Conservation (phyloP, 1,139 yeast species). For the Magnusiomyces suaveolens region DNA sequence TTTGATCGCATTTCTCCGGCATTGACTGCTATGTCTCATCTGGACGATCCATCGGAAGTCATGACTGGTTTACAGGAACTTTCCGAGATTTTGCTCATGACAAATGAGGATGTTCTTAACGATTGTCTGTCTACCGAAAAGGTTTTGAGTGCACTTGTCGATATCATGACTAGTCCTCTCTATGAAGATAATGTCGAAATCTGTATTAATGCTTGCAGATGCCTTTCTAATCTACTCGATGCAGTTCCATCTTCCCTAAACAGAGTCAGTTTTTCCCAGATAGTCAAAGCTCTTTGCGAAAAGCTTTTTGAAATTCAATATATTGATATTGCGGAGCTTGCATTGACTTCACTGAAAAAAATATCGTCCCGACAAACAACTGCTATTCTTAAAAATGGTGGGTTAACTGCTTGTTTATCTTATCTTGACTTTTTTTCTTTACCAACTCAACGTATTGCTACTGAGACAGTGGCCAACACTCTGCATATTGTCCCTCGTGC, state of each 20-base stretch:
- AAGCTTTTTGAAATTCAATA: constrained; percentile 67
- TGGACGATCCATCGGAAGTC: constrained; percentile 39
- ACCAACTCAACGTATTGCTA: constrained; percentile 80
- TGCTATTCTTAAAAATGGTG: constrained; percentile 40
- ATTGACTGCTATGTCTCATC: constrained; percentile 27
- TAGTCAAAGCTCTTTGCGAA: constrained; percentile 55
- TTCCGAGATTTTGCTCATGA: constrained; percentile 32
- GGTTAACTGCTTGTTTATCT: constrained; percentile 57
- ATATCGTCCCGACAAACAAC: constrained; percentile 32
- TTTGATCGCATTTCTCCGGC: constrained; percentile 24
- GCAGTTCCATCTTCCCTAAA: constrained; percentile 59
- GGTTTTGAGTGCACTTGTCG: constrained; percentile 48
- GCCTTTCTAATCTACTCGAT: constrained; percentile 73
- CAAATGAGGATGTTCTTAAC: constrained; percentile 30
- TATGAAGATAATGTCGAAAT: constrained; percentile 64
- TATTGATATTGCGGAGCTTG: constrained; percentile 90
- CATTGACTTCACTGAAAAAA: constrained; percentile 45
- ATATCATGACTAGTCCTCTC: constrained; percentile 48
- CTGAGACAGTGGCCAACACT: constrained; percentile 68
- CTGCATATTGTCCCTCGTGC: constrained; percentile 43
- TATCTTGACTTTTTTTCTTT: constrained; percentile 81
- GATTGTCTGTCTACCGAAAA: constrained; percentile 48
- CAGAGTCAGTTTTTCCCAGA: constrained; percentile 56
- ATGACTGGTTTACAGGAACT: constrained; percentile 35
- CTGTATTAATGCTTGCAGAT: constrained; percentile 75